Evolutionary conservation across 345 rosid genomes (phyloP), one percentile per base, ranked within the genome.

Genomic region (Noccaea bulbosa): DNA sequence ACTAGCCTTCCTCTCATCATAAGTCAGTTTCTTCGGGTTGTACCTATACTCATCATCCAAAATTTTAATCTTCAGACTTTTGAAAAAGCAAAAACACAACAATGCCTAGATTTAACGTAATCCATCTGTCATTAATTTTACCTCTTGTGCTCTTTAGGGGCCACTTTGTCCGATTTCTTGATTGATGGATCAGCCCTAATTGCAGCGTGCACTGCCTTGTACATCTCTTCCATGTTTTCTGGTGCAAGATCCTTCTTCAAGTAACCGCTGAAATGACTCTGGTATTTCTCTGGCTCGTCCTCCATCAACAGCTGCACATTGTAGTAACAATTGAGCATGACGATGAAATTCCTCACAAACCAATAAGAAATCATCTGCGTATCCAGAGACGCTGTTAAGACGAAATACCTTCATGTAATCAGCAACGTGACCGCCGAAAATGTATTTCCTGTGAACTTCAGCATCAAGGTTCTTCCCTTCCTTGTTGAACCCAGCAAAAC

Each of bases 401-500:
- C 4, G 12, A 55, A 8, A 16, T 37, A 57, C 62, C 62, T 20
- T 86, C 94, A 92, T 88, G 84, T 89, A 92, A n/a, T 88, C 69
- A 37, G 87, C 86, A 60, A 92, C 85, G 46, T 92, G 98, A 5
- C 94, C 96, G 44, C 92, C 94, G 38, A 55, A 88, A 39, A 92
- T 80, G 71, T 92, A 89, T 79, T 88, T 92, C 80, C 83, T 81
- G 76, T 92, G 98, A 75, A 83, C 76, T 40, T 89, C 98, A 41
- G 82, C 86, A 83, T 89, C 89, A 30, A 92, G 96, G 77, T 70
- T 47, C 5, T 70, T 70, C 27, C 30, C 55, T 52, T 70, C 74
- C 10, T 70, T 70, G 67, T 12, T 85, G 92, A 89, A 92, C 10
- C 98, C 96, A 24, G 98, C 96, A 59, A 89, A 92, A 53, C 98